Percentiles rank a stretch among this genome's conserved stretches.
Evolutionary conservation across 139 green algal species (phyloP).

Genomic region (Tetraselmis striata): DNA sequence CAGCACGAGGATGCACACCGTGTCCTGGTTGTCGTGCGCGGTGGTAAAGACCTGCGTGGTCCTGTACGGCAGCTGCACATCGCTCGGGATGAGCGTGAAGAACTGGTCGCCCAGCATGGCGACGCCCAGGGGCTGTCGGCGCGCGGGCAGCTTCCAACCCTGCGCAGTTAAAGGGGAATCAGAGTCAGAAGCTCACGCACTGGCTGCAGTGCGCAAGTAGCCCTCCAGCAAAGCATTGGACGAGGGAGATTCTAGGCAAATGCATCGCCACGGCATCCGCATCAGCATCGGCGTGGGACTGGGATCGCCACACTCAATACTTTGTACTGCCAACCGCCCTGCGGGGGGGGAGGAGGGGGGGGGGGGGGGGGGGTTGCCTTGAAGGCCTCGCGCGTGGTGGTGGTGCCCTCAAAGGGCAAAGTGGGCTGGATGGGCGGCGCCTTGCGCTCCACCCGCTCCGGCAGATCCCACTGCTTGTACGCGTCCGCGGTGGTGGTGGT

Average conservation of each 20-base stretch:
- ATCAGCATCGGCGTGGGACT: no score
- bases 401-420: constrained; percentile 42
- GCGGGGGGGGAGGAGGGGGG: no score
- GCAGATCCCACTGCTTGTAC: constrained; percentile 20
- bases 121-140: constrained; percentile 42
- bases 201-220: no score
- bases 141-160: constrained; percentile 46
- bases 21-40: constrained; percentile 42
- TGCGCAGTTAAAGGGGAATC: no score
- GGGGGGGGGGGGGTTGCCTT: no score
- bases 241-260: no score
- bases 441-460: not conserved
- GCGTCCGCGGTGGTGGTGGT: constrained; percentile 23
- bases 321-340: no score
- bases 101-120: constrained; percentile 40
- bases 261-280: no score
- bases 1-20: constrained; percentile 52
- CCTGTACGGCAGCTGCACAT: constrained; percentile 24
- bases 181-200: no score
- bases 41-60: constrained; percentile 50
- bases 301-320: no score
- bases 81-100: constrained; percentile 43
- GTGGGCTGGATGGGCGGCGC: constrained; percentile 29
- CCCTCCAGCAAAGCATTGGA: no score
- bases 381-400: constrained; percentile 49